These are phyloP conservation scores for Epichloe hybrida DNA, from an alignment of 2,329 filamentous ascomycete genomes.

Conservation along the genomic window DNA sequence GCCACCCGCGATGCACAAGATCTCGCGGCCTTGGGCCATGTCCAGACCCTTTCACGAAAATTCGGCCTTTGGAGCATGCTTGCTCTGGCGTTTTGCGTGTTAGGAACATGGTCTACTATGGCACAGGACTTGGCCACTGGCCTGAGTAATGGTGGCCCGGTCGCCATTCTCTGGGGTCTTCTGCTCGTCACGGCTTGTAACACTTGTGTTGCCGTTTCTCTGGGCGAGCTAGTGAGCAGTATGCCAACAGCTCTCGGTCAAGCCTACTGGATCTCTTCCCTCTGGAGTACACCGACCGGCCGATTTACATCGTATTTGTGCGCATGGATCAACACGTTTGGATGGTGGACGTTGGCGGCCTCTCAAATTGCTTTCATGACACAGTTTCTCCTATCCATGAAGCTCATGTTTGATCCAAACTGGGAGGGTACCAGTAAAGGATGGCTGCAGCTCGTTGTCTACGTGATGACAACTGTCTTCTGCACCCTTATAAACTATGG, in stretches of 20 bases:
- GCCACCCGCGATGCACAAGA: constrained; percentile 22
- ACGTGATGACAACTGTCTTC: constrained; percentile 32
- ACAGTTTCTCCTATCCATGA: constrained; percentile 43
- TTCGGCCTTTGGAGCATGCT: constrained; percentile 44
- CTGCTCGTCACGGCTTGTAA: constrained; percentile 38
- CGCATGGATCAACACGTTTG: constrained; percentile 47
- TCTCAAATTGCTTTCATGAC: constrained; percentile 45
- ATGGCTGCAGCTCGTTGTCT: constrained; percentile 43
- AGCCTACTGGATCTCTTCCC: constrained; percentile 37
- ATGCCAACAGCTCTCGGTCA: constrained; percentile 49
- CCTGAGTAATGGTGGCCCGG: constrained; percentile 38
- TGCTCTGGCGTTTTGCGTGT: constrained; percentile 40
- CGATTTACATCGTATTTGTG: constrained; percentile 42
- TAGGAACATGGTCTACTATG: constrained; percentile 45
- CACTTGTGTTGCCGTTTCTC: constrained; percentile 37
- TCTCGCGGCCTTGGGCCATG: constrained; percentile 27
- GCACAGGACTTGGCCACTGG: constrained; percentile 35
- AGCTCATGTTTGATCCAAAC: constrained; percentile 34
- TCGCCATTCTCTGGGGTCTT: constrained; percentile 42
- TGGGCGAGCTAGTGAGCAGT: constrained; percentile 41
- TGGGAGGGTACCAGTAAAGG: constrained; percentile 32
- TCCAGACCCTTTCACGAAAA: constrained; percentile 27
- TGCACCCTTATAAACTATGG: constrained; percentile 38
- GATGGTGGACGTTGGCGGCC: constrained; percentile 43
- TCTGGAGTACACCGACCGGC: constrained; percentile 25